Evolutionary conservation across 2,329 filamentous ascomycete species (phyloP), one percentile per base, ranked within the genome.

Genomic region (Diaporthe batatas): DNA sequence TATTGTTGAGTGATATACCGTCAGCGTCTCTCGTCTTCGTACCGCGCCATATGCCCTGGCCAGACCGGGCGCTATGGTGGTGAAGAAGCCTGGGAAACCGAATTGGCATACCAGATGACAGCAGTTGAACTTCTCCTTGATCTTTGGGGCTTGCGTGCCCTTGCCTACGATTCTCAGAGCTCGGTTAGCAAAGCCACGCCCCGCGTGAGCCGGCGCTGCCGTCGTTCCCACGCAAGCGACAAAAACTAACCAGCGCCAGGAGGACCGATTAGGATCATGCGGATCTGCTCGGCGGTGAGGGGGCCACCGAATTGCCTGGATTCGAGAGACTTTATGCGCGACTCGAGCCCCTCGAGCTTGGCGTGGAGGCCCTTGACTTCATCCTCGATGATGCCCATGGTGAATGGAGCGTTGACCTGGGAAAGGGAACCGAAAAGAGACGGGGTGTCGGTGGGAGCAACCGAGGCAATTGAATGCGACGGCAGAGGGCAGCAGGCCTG

Each of bases 211-310:
- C 55, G 18, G 23, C 21, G 6, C 49, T 47, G n/a, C 21, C 23
- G 21, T 51, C 32, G 16, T 14, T 44, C n/a, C 21, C n/a, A 36
- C 8, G 23, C 10, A 12, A 49, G 44, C 68, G 44, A 62, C 55
- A 42, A 72, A 72, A 72, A 72, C 72, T 76, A 72, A 98, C 96
- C 96, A 84, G 96, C 96, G 84, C 96, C 96, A 72, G 96, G 96
- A 82, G 96, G 96, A 49, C 96, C 96, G 87, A 99, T 98, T 81
- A 99, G 87, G 80, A 99, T 95, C 93, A 99, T 97, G 86, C 96
- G 93, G 84, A 99, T 90, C 81, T 93, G 90, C 78, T 92, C 88
- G 51, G 87, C 78, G 75, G 87, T 88, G 74, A 86, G 75, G 53
- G 84, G 82, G 77, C 86, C 85, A 77, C 89, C 88, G 74, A 87